These are phyloP conservation scores for Graphiopsis chlorocephala DNA, from an alignment of 2,329 filamentous ascomycete species.

Conservation along the genomic window DNA sequence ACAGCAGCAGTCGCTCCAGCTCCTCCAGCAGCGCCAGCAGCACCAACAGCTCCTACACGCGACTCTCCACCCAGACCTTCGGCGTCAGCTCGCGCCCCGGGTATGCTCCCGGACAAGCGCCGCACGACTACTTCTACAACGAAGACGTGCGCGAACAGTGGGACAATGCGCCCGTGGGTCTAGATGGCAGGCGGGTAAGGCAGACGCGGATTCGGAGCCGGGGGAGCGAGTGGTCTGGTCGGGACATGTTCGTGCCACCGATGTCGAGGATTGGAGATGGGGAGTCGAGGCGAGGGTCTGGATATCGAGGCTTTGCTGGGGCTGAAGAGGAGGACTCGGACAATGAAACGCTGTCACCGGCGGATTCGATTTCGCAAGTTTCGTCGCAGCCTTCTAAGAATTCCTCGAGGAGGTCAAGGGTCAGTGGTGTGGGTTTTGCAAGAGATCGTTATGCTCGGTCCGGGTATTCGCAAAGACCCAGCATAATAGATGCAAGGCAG, in stretches of 20 bases:
- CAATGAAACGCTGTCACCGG: slow-evolving; percentile 14
- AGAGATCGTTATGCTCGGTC: not conserved
- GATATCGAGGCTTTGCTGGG: not conserved
- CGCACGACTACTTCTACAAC: slow-evolving; percentile 11
- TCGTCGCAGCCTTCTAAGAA: slow-evolving; percentile 15
- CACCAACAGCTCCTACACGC: not conserved
- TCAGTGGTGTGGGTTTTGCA: slow-evolving; percentile 4
- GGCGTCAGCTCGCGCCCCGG: slow-evolving; percentile 1
- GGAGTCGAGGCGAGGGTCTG: not conserved
- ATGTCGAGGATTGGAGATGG: not conserved
- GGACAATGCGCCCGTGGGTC: not conserved
- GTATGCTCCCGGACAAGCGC: slow-evolving; percentile 8
- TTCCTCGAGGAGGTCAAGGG: not conserved
- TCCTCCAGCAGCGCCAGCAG: not conserved
- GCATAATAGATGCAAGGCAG: not conserved
- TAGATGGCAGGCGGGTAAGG: not conserved
- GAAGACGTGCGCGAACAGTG: not conserved
- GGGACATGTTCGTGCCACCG: not conserved
- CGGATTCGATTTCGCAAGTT: slow-evolving; percentile 22
- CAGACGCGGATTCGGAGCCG: not conserved
- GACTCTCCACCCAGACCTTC: slow-evolving; percentile 5
- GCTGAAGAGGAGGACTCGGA: not conserved
- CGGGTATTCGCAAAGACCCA: not conserved
- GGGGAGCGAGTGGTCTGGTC: not conserved
- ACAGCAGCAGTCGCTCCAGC: not conserved